A percentile compares a stretch with the other conserved stretches of the same genome.
These are phyloP conservation scores for Hanseniaspora uvarum DNA, from an alignment of 1,139 yeast genomes.

Conservation along the genomic window DNA sequence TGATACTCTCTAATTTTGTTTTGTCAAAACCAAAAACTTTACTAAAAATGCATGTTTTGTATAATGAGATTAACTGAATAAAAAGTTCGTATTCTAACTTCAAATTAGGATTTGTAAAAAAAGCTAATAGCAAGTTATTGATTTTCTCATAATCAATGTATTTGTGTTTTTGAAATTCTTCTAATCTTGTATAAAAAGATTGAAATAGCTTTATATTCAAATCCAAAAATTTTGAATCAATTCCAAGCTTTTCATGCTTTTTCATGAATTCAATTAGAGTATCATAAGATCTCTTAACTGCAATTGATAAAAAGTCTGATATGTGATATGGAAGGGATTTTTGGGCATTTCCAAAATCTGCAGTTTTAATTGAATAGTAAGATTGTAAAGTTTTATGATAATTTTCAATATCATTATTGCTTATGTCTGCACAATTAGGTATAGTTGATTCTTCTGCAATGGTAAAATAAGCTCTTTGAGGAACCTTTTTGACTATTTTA, in stretches of 20 bases:
- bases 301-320: neutral
- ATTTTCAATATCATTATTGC: conserved; percentile 19
- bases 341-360: neutral
- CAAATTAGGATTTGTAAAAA: neutral
- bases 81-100: neutral
- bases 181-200: neutral
- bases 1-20: conserved; percentile 1
- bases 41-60: conserved; percentile 1
- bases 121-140: neutral
- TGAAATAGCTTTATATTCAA: neutral
- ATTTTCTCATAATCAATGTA: conserved; percentile 1
- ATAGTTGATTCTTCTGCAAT: conserved; percentile 29
- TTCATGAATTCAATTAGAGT: neutral
- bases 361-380: neutral
- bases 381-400: neutral
- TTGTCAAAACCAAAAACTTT: conserved; percentile 10
- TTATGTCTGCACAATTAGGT: conserved; percentile 19
- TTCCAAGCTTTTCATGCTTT: neutral
- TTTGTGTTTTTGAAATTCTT: conserved; percentile 6
- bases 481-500: conserved; percentile 40
- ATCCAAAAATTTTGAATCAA: neutral
- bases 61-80: neutral
- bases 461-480: conserved; percentile 49
- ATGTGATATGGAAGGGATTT: conserved; percentile 2
- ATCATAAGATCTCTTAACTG: neutral